Conservation (phyloP, 108 stramenopile species). For the Ochromonas danica region DNA sequence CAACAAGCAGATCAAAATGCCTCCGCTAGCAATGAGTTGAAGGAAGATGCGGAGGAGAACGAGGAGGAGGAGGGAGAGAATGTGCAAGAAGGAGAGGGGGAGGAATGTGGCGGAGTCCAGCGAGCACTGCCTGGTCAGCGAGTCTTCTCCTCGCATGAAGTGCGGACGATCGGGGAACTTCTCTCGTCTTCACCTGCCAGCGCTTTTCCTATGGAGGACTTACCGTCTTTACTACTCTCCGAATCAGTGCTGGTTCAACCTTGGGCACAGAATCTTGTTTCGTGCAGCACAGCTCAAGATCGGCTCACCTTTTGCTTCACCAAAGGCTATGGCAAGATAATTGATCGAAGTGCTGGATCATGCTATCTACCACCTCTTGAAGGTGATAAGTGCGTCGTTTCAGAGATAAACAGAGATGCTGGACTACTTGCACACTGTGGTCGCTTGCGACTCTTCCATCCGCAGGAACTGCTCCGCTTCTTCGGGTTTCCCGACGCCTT, state of each 20-base stretch:
- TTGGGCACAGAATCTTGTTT: not conserved
- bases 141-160: not conserved
- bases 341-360: not conserved
- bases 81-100: not conserved
- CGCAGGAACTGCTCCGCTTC: not conserved
- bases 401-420: no score
- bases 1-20: not conserved
- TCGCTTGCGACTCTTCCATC: not conserved
- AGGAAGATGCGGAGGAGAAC: not conserved
- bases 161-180: not conserved
- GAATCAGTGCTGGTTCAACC: not conserved
- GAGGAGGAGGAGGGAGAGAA: slow-evolving; percentile 3
- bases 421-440: no score
- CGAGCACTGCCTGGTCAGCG: not conserved
- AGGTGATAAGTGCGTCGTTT: not conserved
- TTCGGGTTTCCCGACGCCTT: not conserved
- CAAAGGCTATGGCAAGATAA: not conserved
- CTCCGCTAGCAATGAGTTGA: not conserved
- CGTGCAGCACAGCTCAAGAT: not conserved
- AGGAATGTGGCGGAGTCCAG: no score
- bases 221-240: not conserved
- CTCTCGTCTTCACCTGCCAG: not conserved
- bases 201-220: not conserved
- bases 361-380: no score
- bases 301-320: not conserved